Conservation (phyloP, 805 yeast genomes). For the Candida ficus region DNA sequence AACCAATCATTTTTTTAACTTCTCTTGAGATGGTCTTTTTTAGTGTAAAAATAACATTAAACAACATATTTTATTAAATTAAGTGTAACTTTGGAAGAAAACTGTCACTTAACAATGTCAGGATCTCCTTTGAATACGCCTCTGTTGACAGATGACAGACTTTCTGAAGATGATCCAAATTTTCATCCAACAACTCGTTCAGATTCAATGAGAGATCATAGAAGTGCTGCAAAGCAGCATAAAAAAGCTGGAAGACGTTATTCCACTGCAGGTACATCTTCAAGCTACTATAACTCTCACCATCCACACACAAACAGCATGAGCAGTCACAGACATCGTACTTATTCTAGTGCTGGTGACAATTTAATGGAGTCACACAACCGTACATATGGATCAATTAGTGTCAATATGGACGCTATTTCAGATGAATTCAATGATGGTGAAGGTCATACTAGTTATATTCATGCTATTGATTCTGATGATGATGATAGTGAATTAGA, state of each 20-base stretch:
- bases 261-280: slow-evolving; percentile 3
- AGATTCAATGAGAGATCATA: slow-evolving; percentile 8
- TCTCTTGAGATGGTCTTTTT: too few relatives aligned
- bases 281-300: background rate
- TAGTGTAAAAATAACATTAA: too few relatives aligned
- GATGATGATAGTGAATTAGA: slow-evolving; percentile 19
- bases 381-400: slow-evolving; percentile 6
- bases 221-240: slow-evolving; percentile 5
- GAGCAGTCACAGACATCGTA: background rate
- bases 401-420: slow-evolving; percentile 5
- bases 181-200: too few relatives aligned
- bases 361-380: slow-evolving; percentile 1
- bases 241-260: slow-evolving; percentile 1
- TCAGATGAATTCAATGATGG: slow-evolving; percentile 1
- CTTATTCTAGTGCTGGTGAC: background rate
- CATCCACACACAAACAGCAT: background rate
- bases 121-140: slow-evolving; percentile 8
- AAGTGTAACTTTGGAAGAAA: too few relatives aligned
- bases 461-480: slow-evolving; percentile 3
- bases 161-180: too few relatives aligned
- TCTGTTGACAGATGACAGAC: background rate
- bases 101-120: slow-evolving; percentile 1
- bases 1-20: too few relatives aligned
- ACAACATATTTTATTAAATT: too few relatives aligned
- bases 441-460: background rate